Base-by-base conservation (phyloP, 2,329 filamentous ascomycete genomes). In the Neofusicoccum sp. region DNA sequence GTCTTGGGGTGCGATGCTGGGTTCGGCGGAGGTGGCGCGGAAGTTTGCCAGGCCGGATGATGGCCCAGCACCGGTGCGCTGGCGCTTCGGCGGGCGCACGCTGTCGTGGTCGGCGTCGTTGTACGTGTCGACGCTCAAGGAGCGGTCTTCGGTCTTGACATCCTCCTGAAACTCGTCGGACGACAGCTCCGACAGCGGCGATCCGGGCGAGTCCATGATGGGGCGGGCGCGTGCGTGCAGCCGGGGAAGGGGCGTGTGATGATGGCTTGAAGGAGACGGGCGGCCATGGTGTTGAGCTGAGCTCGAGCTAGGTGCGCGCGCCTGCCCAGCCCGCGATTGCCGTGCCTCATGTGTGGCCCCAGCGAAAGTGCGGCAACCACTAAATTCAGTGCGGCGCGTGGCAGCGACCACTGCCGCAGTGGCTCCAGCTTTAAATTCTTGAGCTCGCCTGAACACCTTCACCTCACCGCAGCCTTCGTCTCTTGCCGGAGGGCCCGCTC, bases 101-200 rank as follows among this genome's bases (percentile, higher is more conserved):
- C 66, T 66, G 54, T 73, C 72, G 49, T 63, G 61, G 45, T 75
- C 75, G 47, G 73, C 71, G 65, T 75, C 49, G 66, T 78, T 61
- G 60, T 74, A 71, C 45, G 72, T 72, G 61, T 78, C 78, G 67
- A 79, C 78, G 72, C 76, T 79, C 65, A 80, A 80, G 64, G 80
- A 81, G 67, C 80, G 79, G 68, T 80, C 77, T 31, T 63, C 61
- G 74, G 80, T 71, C 62, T 78, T 78, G 68, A 81, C 80, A 68
- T 84, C 85, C 68, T 87, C 86, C 73, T 81, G 81, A 73, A 88
- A 85, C 64, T 86, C 84, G 68, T 87, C 87, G 50, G 85, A 87
- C 66, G 83, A 84, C 66, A 88, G 83, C 65, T 86, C 85, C 56
- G 87, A 89, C 69, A 90, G 84, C 43, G 86, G 85, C 37, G 87